Evolutionary conservation across 2,329 filamentous ascomycete species (phyloP), one percentile per base, ranked within the genome.

Genomic region (Acarospora socialis): DNA sequence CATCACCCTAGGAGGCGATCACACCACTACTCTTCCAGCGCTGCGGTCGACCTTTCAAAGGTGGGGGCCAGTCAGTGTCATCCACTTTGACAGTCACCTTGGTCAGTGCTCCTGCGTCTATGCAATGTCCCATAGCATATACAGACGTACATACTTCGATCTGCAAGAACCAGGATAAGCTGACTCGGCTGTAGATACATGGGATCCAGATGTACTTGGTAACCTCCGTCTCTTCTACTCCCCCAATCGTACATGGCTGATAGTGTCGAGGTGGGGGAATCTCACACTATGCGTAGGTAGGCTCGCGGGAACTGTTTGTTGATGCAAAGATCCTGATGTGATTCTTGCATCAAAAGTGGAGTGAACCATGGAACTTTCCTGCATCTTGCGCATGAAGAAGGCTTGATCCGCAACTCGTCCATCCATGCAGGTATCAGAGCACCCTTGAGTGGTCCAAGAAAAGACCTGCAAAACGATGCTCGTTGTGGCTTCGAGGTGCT

Each of bases 311-410:
- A n/a, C 28, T 21, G 28, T 14, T 4, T 10, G 13, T 30, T 10
- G 12, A 22, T 28, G 6, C 23, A 13, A 12, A 21, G 6, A 8
- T 18, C 10, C 5, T n/a, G n/a, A n/a, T n/a, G n/a, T n/a, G n/a
- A n/a, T n/a, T n/a, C n/a, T n/a, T n/a, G n/a, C 13, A 16, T 20
- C 10, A 12, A 7, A 20, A 60, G 57, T 10, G 59, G 60, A n/a
- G 56, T 69, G 19, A 69, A 70, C 35, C 66, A 70, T 38, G 66
- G 67, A 16, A 71, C 67, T 0, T 70, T 68, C 44, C 49, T 70
- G 10, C 65, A 70, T 38, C 61, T 69, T 29, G 67, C 66, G 2
- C 64, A 69, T 37, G 67, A 70, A 46, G 67, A 70, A 51, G 66
- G 66, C 1, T 49, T 72, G 34, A 60, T 70, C 35, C 53, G 55